Conservation (phyloP, 2,329 filamentous ascomycete species). For the Aspergillus fijiensis region DNA sequence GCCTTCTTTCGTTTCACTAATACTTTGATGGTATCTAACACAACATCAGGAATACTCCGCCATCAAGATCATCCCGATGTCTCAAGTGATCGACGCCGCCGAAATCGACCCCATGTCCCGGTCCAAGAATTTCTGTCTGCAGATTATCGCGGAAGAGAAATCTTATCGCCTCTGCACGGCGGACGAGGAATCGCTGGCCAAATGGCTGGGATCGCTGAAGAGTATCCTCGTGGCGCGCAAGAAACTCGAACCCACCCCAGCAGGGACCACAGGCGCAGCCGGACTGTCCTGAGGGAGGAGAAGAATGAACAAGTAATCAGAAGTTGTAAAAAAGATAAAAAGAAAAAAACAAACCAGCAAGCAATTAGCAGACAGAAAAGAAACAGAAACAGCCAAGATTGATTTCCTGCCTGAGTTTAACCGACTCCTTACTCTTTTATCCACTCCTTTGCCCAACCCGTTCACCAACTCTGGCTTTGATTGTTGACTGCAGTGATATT, state of each 20-base stretch:
- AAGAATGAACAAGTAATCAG: not conserved
- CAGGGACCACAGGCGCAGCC: conserved; percentile 7
- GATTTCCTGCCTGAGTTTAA: not conserved
- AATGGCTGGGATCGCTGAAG: conserved; percentile 88
- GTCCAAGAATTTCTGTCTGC: conserved; percentile 82
- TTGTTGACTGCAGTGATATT: too few relatives aligned
- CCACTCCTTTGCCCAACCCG: not conserved
- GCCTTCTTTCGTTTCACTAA: not conserved
- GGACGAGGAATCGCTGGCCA: conserved; percentile 78
- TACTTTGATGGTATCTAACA: conserved; percentile 1
- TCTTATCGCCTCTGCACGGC: conserved; percentile 73
- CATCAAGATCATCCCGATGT: conserved; percentile 74
- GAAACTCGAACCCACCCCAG: conserved; percentile 28
- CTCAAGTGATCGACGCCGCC: conserved; percentile 80
- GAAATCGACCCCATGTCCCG: conserved; percentile 86
- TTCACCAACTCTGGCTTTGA: not conserved
- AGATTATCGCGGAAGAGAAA: conserved; percentile 92
- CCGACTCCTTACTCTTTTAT: not conserved
- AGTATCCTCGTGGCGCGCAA: conserved; percentile 53
- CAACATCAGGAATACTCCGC: conserved; percentile 73
- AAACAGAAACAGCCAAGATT: too few relatives aligned
- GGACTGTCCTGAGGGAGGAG: conserved; percentile 4
- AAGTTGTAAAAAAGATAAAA: not conserved
- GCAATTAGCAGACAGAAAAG: not conserved
- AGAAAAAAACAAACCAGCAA: not conserved